These are phyloP conservation scores for Coemansia asiatica DNA, from an alignment of 192 early-diverging fungal genomes.

Conservation along the genomic window DNA sequence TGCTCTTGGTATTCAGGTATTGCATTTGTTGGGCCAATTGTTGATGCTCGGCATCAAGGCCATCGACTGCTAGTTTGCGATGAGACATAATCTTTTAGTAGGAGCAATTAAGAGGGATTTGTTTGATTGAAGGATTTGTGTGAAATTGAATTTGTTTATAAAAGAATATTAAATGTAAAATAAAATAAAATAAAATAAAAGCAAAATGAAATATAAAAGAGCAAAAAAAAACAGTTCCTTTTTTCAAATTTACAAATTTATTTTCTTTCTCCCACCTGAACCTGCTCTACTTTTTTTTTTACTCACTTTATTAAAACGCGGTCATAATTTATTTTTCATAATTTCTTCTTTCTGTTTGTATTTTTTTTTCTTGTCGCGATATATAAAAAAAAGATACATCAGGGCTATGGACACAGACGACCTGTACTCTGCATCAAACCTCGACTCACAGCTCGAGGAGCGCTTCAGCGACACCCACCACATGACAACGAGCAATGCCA, in stretches of 20 bases:
- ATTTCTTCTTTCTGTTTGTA: no score
- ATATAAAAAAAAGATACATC: no score
- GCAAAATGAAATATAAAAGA: neutral
- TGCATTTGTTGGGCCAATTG: slow-evolving; percentile 41
- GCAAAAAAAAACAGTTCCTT: neutral
- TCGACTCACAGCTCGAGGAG: slow-evolving; percentile 20
- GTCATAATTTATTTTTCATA: no score
- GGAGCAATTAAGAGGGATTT: no score
- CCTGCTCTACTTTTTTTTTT: no score
- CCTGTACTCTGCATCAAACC: slow-evolving; percentile 15
- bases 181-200: neutral
- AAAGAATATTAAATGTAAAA: neutral
- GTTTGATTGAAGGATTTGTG: no score
- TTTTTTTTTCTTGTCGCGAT: no score
- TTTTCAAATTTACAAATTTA: no score
- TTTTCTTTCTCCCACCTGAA: no score
- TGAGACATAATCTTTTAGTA: slow-evolving; percentile 32
- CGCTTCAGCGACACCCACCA: slow-evolving; percentile 7
- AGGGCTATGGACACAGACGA: slow-evolving; percentile 26
- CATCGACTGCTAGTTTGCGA: slow-evolving; percentile 48
- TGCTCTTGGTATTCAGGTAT: slow-evolving; percentile 32
- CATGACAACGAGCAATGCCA: neutral
- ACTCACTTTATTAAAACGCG: no score
- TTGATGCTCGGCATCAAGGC: slow-evolving; percentile 30
- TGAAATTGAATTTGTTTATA: neutral